Evolutionary conservation across 139 green algal genomes (phyloP), one percentile per base, ranked within the genome.

Genomic region (Chlorella sp.): DNA sequence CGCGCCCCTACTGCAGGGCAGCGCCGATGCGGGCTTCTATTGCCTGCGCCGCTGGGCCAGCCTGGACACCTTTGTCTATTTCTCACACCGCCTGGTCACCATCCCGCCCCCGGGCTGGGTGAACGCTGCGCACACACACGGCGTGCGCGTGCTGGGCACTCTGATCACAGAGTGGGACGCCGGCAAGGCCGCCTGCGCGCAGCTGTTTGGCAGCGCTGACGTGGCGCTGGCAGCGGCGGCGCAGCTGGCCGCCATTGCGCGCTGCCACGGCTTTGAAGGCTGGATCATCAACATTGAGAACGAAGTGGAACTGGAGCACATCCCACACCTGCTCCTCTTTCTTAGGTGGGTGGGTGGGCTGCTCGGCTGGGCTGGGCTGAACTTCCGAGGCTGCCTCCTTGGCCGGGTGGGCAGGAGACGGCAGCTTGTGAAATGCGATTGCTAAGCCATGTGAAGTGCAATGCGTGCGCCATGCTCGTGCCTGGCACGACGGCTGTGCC

Each of bases 211-310:
- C 39, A 91, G n/a, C 24, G 61, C 81, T 0, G 87, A 81, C 0
- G 86, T 71, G 16, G 90, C 93, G 16, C 83, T 88, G 61, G 68
- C 30, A 24, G 80, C 88, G 3, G 96, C 96, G 12, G 60, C 89
- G 22, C 93, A 94, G 92, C 94, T 98, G 75, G 92, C 92, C 24
- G 61, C 71, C 39, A 85, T 98, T 40, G 94, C 95, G 3, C 28
- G 30, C 28, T 91, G 92, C 81, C 92, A 95, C 68, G 94, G 94
- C 57, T 98, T 98, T 92, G 96, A 98, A 42, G 97, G 97, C 42
- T 98, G 97, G 97, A 92, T 98, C 77, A 53, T 98, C 48, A 98
- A 98, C 92, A 96, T 98, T 61, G 96, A 98, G 92, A 97, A 97
- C 88, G 78, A 60, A 1, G 37, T 98, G 81, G 40, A 89, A 42